phyloP scores from a whole-genome alignment of 768 basidiomycete genomes.

The Leucocoprinus sp. region DNA sequence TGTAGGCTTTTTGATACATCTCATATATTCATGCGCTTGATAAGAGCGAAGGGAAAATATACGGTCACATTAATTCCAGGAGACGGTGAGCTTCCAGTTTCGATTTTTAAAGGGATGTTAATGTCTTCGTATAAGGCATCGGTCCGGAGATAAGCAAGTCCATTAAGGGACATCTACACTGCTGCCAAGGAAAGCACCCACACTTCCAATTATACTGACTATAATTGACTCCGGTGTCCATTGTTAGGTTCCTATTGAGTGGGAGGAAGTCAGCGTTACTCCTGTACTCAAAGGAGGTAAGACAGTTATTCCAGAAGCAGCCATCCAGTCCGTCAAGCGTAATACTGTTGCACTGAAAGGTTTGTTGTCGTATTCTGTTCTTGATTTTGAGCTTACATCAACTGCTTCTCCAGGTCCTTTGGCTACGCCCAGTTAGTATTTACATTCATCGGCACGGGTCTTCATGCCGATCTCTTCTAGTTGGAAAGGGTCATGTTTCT shows the following conservation, averaged over 20 bases:
- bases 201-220: neutral
- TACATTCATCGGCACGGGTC: neutral
- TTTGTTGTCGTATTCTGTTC: slow-evolving; percentile 21
- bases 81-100: slow-evolving; percentile 55
- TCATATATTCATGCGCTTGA: slow-evolving; percentile 3
- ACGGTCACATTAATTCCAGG: slow-evolving; percentile 94
- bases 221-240: slow-evolving; percentile 4
- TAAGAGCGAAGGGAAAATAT: slow-evolving; percentile 74
- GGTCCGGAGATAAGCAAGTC: slow-evolving; percentile 98
- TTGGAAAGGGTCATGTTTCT: slow-evolving; percentile 98
- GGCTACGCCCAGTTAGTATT: slow-evolving; percentile 85
- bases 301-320: slow-evolving; percentile 90
- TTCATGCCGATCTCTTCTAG: slow-evolving; percentile 31
- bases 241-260: slow-evolving; percentile 87
- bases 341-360: slow-evolving; percentile 99
- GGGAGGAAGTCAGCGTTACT: slow-evolving; percentile 98
- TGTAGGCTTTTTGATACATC: slow-evolving; percentile 38
- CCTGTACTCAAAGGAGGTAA: slow-evolving; percentile 92
- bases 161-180: slow-evolving; percentile 86
- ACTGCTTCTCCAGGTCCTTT: slow-evolving; percentile 58
- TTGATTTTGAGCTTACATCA: slow-evolving; percentile 7
- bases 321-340: slow-evolving; percentile 87
- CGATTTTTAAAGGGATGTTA: neutral
- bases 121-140: slow-evolving; percentile 55
- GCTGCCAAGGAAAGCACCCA: slow-evolving; percentile 62